A percentile compares a stretch with the other conserved stretches of the same genome.
Conservation (phyloP, 2,329 filamentous ascomycete species). For the Stagonosporopsis tanaceti region DNA sequence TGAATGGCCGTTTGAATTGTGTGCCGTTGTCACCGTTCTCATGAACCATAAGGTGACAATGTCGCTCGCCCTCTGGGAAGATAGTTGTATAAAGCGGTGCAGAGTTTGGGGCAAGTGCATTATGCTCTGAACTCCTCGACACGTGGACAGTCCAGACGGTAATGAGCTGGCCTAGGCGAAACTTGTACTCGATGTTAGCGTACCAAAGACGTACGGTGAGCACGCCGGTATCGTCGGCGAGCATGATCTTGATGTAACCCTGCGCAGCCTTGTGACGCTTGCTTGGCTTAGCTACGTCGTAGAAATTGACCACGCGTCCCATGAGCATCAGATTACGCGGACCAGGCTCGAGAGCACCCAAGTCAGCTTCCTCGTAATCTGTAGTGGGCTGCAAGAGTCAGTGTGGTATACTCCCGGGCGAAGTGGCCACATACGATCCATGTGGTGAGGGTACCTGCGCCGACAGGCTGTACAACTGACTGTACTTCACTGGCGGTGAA, state of each 20-base stretch:
- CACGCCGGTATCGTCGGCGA: conserved; percentile 65
- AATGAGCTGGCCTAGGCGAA: conserved; percentile 63
- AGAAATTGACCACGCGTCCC: conserved; percentile 66
- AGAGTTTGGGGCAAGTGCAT: conserved; percentile 50
- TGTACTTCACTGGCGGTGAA: conserved; percentile 61
- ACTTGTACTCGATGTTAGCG: conserved; percentile 49
- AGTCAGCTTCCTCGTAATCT: conserved; percentile 58
- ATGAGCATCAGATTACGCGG: conserved; percentile 60
- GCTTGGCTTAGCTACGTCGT: conserved; percentile 53
- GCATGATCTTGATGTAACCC: conserved; percentile 61
- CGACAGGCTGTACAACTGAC: conserved; percentile 47
- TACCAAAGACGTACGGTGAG: conserved; percentile 66
- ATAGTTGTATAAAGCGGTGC: conserved; percentile 64
- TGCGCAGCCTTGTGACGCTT: conserved; percentile 56
- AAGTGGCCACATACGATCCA: conserved; percentile 24
- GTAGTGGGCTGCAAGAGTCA: conserved; percentile 53
- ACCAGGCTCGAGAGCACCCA: conserved; percentile 60
- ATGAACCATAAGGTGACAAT: conserved; percentile 63
- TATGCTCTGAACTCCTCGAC: conserved; percentile 55
- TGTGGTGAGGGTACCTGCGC: conserved; percentile 29
- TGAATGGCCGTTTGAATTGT: conserved; percentile 58
- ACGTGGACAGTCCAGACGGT: conserved; percentile 66
- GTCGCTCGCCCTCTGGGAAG: conserved; percentile 64
- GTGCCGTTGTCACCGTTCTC: conserved; percentile 55
- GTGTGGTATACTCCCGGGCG: not conserved